phyloP scores from a whole-genome alignment of 352 stramenopile species.

The Detonula confervacea region DNA sequence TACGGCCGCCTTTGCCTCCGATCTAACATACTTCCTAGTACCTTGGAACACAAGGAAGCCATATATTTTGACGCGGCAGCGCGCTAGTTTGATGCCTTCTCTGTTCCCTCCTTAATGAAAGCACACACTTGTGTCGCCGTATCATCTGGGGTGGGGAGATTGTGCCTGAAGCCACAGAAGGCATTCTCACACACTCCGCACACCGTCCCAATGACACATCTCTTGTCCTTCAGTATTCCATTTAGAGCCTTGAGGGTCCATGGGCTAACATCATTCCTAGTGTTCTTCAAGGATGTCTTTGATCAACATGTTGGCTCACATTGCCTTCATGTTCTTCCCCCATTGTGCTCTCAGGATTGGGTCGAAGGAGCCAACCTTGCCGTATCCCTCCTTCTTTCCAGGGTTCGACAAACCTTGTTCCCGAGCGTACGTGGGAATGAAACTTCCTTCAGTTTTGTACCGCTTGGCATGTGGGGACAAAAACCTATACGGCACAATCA shows the following conservation, averaged over 20 bases:
- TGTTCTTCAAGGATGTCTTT: neutral
- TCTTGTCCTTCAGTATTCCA: neutral
- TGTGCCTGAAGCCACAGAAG: neutral
- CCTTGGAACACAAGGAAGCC: too few relatives aligned
- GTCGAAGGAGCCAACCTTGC: too few relatives aligned
- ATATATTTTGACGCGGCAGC: too few relatives aligned
- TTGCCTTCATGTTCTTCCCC: neutral
- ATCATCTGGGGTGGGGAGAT: neutral
- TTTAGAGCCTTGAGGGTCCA: neutral
- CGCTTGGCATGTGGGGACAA: too few relatives aligned
- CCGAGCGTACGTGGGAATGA: too few relatives aligned
- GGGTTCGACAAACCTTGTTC: too few relatives aligned
- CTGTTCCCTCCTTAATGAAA: neutral
- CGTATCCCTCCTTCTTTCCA: too few relatives aligned
- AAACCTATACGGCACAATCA: neutral
- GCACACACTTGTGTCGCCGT: neutral
- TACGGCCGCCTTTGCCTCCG: too few relatives aligned
- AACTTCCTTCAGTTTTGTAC: too few relatives aligned
- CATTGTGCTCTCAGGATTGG: neutral
- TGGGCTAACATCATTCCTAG: too few relatives aligned
- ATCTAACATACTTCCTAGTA: too few relatives aligned
- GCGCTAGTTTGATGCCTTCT: too few relatives aligned
- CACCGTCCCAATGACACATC: neutral
- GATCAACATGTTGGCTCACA: neutral
- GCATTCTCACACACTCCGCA: neutral